Evolutionary conservation across 208 protist genomes (phyloP), one percentile per base, ranked within the genome.

Genomic region (Crithidia brevicula): DNA sequence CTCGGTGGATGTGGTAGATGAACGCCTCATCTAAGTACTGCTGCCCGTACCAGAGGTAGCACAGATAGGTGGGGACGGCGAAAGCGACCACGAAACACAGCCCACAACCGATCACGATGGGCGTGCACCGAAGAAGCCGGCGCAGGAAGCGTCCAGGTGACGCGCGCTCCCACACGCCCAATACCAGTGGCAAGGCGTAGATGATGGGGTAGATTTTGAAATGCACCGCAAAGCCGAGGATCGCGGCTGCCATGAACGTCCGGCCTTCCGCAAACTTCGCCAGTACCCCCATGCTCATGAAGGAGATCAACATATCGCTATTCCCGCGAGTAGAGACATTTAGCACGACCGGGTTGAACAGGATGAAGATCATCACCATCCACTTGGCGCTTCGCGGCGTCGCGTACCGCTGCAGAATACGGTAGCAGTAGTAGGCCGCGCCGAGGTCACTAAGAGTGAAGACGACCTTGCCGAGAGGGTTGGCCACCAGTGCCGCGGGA

Each of bases 121-220:
- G 75, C 13, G 62, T 51, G 13, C 50, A 43, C 16, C 34, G 38
- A 2, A 74, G n/a, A 4, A 79, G 51, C 1, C 67, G 58, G n/a
- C 34, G 18, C 0, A 62, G 23, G 27, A 74, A 42, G 31, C 28
- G 22, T 1, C 4, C 15, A 18, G 22, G 46, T 42, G 61, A 16
- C 13, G 72, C 56, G 22, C 74, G 45, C 54, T 89, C 80, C 73
- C 77, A 85, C 36, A 97, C 57, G 0, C 86, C 76, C 16, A 97
- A 60, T 13, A 92, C 68, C 23, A 98, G 59, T 2, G 91, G 82
- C 20, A 94, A 71, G 8, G 77, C 76, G 73, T 97, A 98, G 42
- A 98, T 91, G 45, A 98, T 72, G 0, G 97, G 97, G 80, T 97
- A 98, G 45, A 98, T 89, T 52, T 97, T 98, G 52, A 97, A 89